These are phyloP conservation scores for Lactifluus hygrophoroides DNA, from an alignment of 768 basidiomycete species.

Conservation along the genomic window DNA sequence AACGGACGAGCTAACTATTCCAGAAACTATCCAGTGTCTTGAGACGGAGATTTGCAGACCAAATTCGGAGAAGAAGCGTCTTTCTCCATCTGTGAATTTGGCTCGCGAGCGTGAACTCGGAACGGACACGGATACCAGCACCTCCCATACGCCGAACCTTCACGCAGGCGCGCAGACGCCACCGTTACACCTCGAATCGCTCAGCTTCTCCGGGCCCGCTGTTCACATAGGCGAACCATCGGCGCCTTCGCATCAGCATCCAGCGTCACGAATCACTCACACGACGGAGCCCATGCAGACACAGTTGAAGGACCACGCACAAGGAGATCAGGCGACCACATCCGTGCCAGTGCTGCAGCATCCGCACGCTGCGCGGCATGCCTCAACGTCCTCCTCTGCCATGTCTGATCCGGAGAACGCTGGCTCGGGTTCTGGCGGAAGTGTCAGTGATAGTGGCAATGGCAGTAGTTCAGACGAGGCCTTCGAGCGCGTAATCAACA, in stretches of 20 bases:
- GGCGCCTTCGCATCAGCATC: neutral
- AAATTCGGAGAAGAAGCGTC: conserved; percentile 55
- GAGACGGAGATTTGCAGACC: conserved; percentile 78
- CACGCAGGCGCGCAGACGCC: conserved; percentile 31
- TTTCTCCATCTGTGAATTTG: conserved; percentile 42
- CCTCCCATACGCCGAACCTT: conserved; percentile 44
- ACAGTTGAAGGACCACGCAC: neutral
- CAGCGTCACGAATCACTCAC: neutral
- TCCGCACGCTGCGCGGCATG: conserved; percentile 16
- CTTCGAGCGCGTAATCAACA: conserved; percentile 86
- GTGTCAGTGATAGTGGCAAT: neutral
- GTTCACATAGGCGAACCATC: conserved; percentile 25
- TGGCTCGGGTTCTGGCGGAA: conserved; percentile 21
- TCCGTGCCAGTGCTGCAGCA: neutral
- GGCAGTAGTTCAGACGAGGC: conserved; percentile 26
- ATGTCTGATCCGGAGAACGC: conserved; percentile 41
- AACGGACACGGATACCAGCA: conserved; percentile 35
- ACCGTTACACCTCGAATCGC: conserved; percentile 37
- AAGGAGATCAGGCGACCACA: neutral
- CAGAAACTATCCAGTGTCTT: conserved; percentile 75
- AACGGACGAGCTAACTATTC: conserved; percentile 64
- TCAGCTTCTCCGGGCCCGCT: conserved; percentile 56
- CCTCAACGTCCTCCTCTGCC: conserved; percentile 32
- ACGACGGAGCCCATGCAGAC: conserved; percentile 5
- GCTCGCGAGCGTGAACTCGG: conserved; percentile 5